Base-by-base conservation (phyloP, 306 rosid species). In the Citrullus colocynthis region DNA sequence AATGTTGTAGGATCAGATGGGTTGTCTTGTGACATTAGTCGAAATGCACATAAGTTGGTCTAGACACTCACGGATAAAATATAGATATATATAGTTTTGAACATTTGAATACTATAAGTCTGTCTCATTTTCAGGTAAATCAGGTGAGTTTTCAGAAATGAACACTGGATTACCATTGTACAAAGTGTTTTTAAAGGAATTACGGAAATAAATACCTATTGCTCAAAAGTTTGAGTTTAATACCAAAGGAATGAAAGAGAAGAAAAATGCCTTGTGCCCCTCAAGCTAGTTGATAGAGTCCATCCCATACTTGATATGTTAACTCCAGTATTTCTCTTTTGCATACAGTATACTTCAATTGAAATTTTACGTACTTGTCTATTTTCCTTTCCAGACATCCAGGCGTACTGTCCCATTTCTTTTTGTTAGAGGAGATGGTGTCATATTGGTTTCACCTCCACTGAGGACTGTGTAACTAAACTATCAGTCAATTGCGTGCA, bases 361-460 rank as follows among this genome's bases (percentile, higher is more conserved):
- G n/a, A 60, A 37, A 76, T 75, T 49, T 13, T 9, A 14, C 3
- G 7, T 30, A 21, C 15, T 39, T 49, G 77, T 75, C 73, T 71
- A 39, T 70, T 81, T 74, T 64, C 66, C 76, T 76, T 87, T 82
- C 66, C 97, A 96, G 99, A 89, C 99, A 67, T 92, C 98, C 30
- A 89, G 60, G 90, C 86, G 99, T 32, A 92, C 89, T 0, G 93
- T 96, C 76, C 99, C 99, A 6, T 96, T 91, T 86, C 96, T 96
- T 69, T 96, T 96, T 82, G 98, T 96, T 14, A 91, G 99, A 88
- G 99, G 99, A 73, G 98, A 96, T 74, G 99, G 99, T 44, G 99
- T 96, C 76, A 96, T 96, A 80, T 89, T 96, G 80, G 99, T 96
- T 81, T 96, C 99, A 13, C 99, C 99, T 1, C 99, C 99, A 48